Percentiles rank a stretch among this genome's conserved stretches.
These are phyloP conservation scores for Lophiostoma macrostomum DNA, from an alignment of 495 filamentous ascomycete species.

Conservation along the genomic window DNA sequence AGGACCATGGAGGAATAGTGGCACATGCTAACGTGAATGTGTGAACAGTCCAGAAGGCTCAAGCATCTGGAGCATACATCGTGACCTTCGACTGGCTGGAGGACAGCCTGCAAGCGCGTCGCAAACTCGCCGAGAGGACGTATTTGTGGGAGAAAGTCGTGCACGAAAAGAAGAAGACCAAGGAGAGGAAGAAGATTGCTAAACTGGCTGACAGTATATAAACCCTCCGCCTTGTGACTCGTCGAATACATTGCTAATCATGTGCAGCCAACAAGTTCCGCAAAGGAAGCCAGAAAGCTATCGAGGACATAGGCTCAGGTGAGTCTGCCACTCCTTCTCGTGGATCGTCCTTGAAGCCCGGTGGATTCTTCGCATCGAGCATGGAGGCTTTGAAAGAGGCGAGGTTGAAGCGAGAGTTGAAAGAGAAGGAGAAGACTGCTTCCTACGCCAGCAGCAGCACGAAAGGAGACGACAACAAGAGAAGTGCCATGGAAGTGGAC, in stretches of 20 bases:
- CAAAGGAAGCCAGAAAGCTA: constrained; percentile 7
- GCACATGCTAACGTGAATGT: neutral
- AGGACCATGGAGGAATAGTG: neutral
- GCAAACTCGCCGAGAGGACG: constrained; percentile 41
- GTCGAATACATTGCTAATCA: neutral
- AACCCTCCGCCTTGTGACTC: neutral
- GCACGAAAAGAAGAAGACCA: constrained; percentile 36
- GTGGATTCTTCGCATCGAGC: constrained; percentile 7
- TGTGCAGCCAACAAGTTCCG: constrained; percentile 11
- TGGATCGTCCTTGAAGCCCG: neutral
- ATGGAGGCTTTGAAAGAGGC: neutral
- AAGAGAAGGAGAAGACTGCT: too few relatives aligned
- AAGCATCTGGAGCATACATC: constrained; percentile 46
- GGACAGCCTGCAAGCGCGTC: constrained; percentile 46
- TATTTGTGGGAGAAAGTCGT: constrained; percentile 48
- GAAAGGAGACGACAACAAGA: too few relatives aligned
- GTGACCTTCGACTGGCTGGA: constrained; percentile 63
- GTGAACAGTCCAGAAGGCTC: constrained; percentile 36
- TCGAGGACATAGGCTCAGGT: constrained; percentile 18
- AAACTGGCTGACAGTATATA: constrained; percentile 16
- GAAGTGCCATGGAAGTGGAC: too few relatives aligned
- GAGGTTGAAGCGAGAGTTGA: neutral
- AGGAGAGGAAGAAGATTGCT: constrained; percentile 21
- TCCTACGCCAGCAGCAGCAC: too few relatives aligned
- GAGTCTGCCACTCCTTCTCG: neutral